Conservation (phyloP, 1,284 basidiomycete species). For the Cryptococcus sp. region DNA sequence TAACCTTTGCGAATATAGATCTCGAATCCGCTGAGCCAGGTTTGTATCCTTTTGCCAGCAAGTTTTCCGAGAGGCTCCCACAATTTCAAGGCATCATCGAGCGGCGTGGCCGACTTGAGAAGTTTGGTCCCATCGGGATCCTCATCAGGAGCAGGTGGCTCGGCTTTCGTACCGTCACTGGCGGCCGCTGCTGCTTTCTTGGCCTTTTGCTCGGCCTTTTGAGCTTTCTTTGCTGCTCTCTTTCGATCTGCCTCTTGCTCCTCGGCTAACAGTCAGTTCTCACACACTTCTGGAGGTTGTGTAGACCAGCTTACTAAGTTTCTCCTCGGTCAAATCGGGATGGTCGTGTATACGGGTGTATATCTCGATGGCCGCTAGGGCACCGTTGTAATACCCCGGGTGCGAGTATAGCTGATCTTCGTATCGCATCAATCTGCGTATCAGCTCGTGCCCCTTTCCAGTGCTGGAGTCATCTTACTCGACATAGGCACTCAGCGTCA, state of each 20-base stretch:
- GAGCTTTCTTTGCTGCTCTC: slow-evolving; percentile 76
- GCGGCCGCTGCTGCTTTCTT: slow-evolving; percentile 55
- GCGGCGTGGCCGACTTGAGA: slow-evolving; percentile 60
- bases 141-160: slow-evolving; percentile 59
- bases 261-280: slow-evolving; percentile 18
- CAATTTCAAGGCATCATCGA: slow-evolving; percentile 72
- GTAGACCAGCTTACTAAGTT: slow-evolving; percentile 21
- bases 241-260: slow-evolving; percentile 53
- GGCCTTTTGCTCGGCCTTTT: slow-evolving; percentile 84
- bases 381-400: slow-evolving; percentile 71
- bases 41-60: slow-evolving; percentile 58
- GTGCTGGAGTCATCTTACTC: slow-evolving; percentile 54
- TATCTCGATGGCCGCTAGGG: slow-evolving; percentile 68
- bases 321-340: slow-evolving; percentile 55
- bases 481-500: slow-evolving; percentile 79
- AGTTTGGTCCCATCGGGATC: slow-evolving; percentile 77
- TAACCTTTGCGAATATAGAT: slow-evolving; percentile 71
- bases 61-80: slow-evolving; percentile 63
- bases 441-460: slow-evolving; percentile 4
- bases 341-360: slow-evolving; percentile 71
- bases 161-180: slow-evolving; percentile 67
- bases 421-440: slow-evolving; percentile 68
- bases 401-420: slow-evolving; percentile 75
- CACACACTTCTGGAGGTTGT: not conserved
- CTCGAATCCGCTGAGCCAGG: slow-evolving; percentile 74